These are phyloP conservation scores for Climacium dendroides DNA, from an alignment of 225 moss, liverwort and hornwort species.

Conservation along the genomic window DNA sequence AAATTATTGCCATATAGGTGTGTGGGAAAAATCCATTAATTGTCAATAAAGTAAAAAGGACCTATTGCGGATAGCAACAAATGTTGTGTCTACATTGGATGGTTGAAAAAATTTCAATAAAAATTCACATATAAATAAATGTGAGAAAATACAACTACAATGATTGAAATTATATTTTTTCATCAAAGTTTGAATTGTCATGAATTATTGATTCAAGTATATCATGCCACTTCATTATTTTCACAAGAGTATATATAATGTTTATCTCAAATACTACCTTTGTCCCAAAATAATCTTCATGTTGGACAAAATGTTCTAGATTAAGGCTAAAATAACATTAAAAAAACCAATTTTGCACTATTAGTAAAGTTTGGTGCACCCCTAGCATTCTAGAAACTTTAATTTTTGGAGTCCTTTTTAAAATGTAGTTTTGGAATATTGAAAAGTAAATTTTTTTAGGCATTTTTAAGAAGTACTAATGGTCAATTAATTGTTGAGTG, in stretches of 20 bases:
- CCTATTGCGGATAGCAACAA: rapidly evolving
- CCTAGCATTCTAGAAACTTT: too few species aligned
- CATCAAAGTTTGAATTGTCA: background rate
- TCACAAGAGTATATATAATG: background rate
- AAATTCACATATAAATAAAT: background rate
- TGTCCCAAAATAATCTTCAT: too few species aligned
- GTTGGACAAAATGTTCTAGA: too few species aligned
- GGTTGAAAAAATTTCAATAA: background rate
- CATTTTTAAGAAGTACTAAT: too few species aligned
- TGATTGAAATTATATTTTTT: rapidly evolving
- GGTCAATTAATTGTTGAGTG: too few species aligned
- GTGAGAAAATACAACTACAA: background rate
- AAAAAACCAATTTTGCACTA: too few species aligned
- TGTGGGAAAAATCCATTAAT: background rate
- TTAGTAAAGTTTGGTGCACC: too few species aligned
- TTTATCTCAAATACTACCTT: background rate
- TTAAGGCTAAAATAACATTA: too few species aligned
- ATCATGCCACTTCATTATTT: background rate
- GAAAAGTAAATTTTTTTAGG: too few species aligned
- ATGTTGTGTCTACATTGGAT: background rate
- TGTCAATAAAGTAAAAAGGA: background rate
- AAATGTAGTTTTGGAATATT: too few species aligned
- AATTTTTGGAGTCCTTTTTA: too few species aligned
- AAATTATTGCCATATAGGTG: background rate
- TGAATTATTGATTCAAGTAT: too few species aligned